Percentiles rank a stretch among this genome's conserved stretches.
These are phyloP conservation scores for Naegleria fowleri DNA, from an alignment of 208 protist genomes.

Conservation along the genomic window DNA sequence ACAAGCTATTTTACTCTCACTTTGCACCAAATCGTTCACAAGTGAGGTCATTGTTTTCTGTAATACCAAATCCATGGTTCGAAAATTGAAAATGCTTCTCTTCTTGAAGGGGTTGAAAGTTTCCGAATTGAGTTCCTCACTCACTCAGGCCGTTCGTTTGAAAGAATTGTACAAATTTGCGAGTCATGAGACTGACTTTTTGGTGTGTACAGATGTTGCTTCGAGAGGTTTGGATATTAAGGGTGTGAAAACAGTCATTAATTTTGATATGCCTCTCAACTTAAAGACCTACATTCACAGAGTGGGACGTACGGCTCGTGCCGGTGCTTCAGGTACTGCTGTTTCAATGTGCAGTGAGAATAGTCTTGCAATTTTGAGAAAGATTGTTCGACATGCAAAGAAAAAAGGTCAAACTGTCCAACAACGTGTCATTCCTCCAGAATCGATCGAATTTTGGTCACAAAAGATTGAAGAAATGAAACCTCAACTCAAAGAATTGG, in stretches of 20 bases:
- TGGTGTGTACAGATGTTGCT: conserved; percentile 30
- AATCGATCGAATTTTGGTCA: background rate
- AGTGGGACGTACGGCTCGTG: conserved; percentile 55
- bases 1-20: background rate
- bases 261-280: conserved; percentile 49
- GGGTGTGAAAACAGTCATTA: conserved; percentile 50
- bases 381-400: conserved; percentile 10
- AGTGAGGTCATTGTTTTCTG: background rate
- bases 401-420: background rate
- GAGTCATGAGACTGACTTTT: background rate
- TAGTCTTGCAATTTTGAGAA: background rate
- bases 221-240: conserved; percentile 52
- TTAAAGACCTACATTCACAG: conserved; percentile 53
- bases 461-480: conserved; percentile 9
- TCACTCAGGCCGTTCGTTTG: background rate
- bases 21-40: background rate
- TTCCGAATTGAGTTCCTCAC: background rate
- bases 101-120: background rate
- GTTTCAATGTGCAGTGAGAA: background rate
- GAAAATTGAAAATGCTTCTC: background rate
- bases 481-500: background rate
- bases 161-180: background rate
- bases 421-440: background rate
- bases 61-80: background rate
- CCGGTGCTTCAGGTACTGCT: conserved; percentile 28